These are phyloP conservation scores for Cyberlindnera maritima DNA, from an alignment of 805 yeast genomes.

Conservation along the genomic window DNA sequence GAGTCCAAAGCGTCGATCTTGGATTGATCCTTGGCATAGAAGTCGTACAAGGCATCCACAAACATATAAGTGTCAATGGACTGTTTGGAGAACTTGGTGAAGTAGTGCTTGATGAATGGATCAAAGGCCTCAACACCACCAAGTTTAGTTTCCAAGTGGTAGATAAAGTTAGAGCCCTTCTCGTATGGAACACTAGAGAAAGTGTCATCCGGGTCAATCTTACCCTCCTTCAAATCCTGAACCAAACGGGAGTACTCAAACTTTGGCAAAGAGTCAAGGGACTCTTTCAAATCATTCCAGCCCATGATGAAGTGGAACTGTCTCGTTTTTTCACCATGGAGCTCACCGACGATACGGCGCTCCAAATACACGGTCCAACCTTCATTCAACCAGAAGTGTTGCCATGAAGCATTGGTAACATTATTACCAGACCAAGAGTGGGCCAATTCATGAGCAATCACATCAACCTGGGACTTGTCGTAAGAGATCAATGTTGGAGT, in stretches of 20 bases:
- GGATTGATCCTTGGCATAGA: slow-evolving; percentile 40
- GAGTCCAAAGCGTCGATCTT: slow-evolving; percentile 53
- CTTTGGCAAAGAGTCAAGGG: slow-evolving; percentile 64
- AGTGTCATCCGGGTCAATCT: slow-evolving; percentile 82
- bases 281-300: slow-evolving; percentile 74
- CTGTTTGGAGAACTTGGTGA: slow-evolving; percentile 60
- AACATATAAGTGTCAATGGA: slow-evolving; percentile 84
- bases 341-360: slow-evolving; percentile 57
- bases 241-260: slow-evolving; percentile 59
- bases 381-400: slow-evolving; percentile 92
- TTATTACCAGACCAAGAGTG: slow-evolving; percentile 93
- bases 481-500: slow-evolving; percentile 86
- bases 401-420: slow-evolving; percentile 90
- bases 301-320: slow-evolving; percentile 85
- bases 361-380: slow-evolving; percentile 96
- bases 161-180: slow-evolving; percentile 80
- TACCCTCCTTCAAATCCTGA: slow-evolving; percentile 63
- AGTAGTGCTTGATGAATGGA: slow-evolving; percentile 77
- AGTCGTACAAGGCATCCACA: slow-evolving; percentile 70
- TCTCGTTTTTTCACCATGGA: slow-evolving; percentile 55
- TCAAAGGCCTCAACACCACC: slow-evolving; percentile 70
- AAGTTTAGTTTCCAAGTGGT: slow-evolving; percentile 64
- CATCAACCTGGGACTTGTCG: slow-evolving; percentile 83
- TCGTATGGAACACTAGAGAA: slow-evolving; percentile 89
- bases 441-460: slow-evolving; percentile 89